Percentiles rank a stretch among this genome's conserved stretches.
Conservation (phyloP, 179 eudicot genomes). For the Silene coronaria region DNA sequence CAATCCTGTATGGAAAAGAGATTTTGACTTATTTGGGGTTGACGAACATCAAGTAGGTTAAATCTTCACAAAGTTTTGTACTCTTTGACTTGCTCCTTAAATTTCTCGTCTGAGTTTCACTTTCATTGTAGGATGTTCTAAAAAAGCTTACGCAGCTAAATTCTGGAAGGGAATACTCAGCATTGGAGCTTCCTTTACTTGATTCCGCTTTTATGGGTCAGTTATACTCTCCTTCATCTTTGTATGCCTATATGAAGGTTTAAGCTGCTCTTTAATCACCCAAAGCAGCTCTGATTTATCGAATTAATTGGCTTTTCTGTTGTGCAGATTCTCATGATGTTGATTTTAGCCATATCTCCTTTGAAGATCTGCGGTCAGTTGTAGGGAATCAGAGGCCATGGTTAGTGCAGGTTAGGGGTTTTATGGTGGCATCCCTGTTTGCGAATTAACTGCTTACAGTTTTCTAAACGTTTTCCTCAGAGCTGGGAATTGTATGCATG, state of each 20-base stretch:
- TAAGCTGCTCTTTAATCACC: background rate
- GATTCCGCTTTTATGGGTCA: slow-evolving; percentile 46
- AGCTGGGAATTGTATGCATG: background rate
- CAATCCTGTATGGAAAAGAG: slow-evolving; percentile 72
- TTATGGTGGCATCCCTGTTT: background rate
- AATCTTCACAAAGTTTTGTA: background rate
- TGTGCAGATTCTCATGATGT: slow-evolving; percentile 41
- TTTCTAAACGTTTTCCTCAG: background rate
- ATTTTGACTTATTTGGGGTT: slow-evolving; percentile 66
- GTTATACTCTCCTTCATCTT: slow-evolving; percentile 24
- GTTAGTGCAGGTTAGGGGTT: slow-evolving; percentile 54
- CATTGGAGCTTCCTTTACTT: slow-evolving; percentile 52
- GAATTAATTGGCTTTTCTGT: background rate
- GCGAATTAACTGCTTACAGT: background rate
- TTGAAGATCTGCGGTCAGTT: slow-evolving; percentile 38
- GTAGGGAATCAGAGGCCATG: slow-evolving; percentile 41
- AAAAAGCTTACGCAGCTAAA: slow-evolving; percentile 34
- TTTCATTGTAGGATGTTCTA: slow-evolving; percentile 48
- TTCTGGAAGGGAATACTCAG: slow-evolving; percentile 40
- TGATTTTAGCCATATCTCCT: slow-evolving; percentile 33
- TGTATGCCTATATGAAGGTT: background rate
- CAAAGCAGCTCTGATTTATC: background rate
- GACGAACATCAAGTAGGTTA: slow-evolving; percentile 68
- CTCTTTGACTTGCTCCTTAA: slow-evolving; percentile 4
- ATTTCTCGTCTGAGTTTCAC: slow-evolving; percentile 5